These are phyloP conservation scores for Apiospora malaysiana DNA, from an alignment of 2,329 filamentous ascomycete genomes.

Conservation along the genomic window DNA sequence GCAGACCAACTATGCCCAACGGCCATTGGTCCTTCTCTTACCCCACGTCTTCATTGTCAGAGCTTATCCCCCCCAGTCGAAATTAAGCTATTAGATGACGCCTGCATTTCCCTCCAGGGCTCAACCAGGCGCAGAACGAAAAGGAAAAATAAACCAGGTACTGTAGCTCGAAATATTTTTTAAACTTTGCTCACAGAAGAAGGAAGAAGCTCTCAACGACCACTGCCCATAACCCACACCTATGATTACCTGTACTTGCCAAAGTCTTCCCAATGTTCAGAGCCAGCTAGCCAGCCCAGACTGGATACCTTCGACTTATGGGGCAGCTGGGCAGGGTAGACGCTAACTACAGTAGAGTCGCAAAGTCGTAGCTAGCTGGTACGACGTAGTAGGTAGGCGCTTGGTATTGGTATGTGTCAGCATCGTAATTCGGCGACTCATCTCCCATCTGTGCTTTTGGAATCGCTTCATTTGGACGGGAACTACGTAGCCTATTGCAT, in stretches of 20 bases:
- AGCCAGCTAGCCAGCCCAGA: too few species aligned
- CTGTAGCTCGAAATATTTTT: background rate
- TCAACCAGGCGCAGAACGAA: background rate
- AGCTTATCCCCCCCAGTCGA: background rate
- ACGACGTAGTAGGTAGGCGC: too few species aligned
- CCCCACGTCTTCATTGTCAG: slow-evolving; percentile 3
- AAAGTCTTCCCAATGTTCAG: too few species aligned
- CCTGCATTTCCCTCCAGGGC: background rate
- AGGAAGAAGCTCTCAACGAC: background rate
- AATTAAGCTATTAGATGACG: slow-evolving; percentile 18
- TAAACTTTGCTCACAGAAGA: background rate
- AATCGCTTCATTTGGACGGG: background rate
- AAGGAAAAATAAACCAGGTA: background rate
- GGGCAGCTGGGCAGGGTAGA: too few species aligned
- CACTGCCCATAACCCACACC: background rate
- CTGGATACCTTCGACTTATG: too few species aligned
- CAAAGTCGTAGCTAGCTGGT: background rate
- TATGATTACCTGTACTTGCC: too few species aligned
- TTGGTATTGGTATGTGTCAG: background rate
- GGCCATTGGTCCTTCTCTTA: slow-evolving; percentile 4
- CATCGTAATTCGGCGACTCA: slow-evolving; percentile 10
- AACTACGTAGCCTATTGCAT: background rate
- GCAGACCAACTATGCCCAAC: background rate
- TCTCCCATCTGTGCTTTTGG: background rate
- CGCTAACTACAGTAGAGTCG: too few species aligned